Conservation (phyloP, 768 basidiomycete species). For the Xerocomellus intermedius region DNA sequence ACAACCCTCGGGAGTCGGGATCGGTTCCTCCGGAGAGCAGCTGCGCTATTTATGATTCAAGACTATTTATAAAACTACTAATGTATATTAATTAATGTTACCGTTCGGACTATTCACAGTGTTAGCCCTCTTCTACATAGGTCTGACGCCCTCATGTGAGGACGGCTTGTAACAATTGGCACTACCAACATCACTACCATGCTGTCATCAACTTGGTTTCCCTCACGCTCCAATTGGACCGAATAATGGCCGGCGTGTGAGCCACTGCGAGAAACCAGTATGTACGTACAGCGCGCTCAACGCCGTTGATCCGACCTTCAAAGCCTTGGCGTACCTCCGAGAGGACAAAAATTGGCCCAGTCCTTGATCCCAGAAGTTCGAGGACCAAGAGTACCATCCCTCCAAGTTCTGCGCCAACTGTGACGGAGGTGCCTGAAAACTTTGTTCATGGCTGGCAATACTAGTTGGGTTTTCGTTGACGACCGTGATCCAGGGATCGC, state of each 20-base stretch:
- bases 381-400: not conserved
- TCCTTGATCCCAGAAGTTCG: not conserved
- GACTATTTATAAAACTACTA: no score
- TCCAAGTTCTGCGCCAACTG: not conserved
- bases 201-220: no score
- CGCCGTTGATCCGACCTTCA: no score
- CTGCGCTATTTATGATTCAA: not conserved
- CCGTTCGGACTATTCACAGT: not conserved
- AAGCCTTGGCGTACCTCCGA: not conserved
- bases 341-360: not conserved
- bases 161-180: no score
- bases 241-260: no score
- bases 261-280: no score
- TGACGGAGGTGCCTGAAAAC: not conserved
- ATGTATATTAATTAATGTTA: not conserved
- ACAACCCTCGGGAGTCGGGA: not conserved
- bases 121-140: no score
- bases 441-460: not conserved
- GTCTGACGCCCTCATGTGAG: no score
- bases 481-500: conserved; percentile 3
- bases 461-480: not conserved
- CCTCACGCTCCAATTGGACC: no score
- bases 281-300: not conserved
- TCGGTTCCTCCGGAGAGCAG: not conserved
- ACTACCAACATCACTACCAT: no score